Base-by-base conservation (phyloP, 192 early-diverging fungal species). In the Geranomyces michiganensis region DNA sequence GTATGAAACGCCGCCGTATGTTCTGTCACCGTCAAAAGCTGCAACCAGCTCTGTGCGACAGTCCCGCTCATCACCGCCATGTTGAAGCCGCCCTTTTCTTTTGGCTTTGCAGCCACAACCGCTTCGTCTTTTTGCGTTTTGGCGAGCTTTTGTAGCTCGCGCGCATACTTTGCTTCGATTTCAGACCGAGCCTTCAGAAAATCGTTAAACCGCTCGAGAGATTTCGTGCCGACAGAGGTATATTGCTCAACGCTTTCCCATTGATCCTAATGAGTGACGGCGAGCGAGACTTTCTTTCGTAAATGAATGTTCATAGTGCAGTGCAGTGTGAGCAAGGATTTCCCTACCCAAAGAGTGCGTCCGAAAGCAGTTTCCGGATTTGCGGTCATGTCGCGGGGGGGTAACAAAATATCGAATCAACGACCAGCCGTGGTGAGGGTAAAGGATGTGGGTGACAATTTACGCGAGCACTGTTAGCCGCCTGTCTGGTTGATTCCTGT, bases 111-210 rank as follows among this genome's bases (percentile, higher is more conserved):
- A n/a, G 66, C 29, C 22, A 53, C 26, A 32, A 32, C 66, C 10
- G 7, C 30, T 69, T 82, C 81, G 32, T 82, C 80, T 30, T 67
- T 56, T 36, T 77, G 77, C 27, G 65, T 41, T 59, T 75, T 76
- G 4, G 65, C 74, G 1, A 82, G 78, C 59, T 73, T 76, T 47
- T 77, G 72, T 49, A 82, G 44, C 15, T 12, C 32, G 19, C 66
- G 46, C 3, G 72, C 74, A 59, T 82, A 82, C 10, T 82, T 75
- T 12, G 60, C 56, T 33, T 82, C 81, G 60, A 82, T 79, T 19
- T 79, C 81, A 19, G 75, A 70, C 21, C 75, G 70, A 13, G 59
- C 22, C 56, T 79, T 76, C 60, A 82, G 74, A 64, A 82, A 82
- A 49, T 82, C 78, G 66, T 77, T 77, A 51, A 80, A 71, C 44